Base-by-base conservation (phyloP, 1,284 basidiomycete genomes). In the Anthracocystis setariae region DNA sequence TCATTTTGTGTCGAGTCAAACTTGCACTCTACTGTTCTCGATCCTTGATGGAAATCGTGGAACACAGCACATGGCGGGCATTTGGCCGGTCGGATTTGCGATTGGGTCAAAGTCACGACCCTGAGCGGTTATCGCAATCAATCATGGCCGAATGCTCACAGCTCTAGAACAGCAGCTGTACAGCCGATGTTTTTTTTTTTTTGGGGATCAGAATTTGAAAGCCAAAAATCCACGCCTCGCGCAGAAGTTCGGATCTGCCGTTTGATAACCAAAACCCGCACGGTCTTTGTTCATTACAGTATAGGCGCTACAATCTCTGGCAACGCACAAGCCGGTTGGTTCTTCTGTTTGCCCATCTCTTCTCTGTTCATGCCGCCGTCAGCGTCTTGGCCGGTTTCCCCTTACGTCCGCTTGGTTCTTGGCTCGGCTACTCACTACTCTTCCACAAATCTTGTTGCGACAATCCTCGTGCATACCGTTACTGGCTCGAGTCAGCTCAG, bases 211-310 rank as follows among this genome's bases (percentile, higher is more conserved):
- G 15, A 37, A 37, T n/a, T 15, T 29, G 29, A n/a, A 37, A 37
- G 35, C 35, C 5, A n/a, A 37, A n/a, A 37, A n/a, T 37, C 13
- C 35, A 37, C 13, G 35, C 35, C 8, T 37, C n/a, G 17, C 7
- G 35, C 35, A 37, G 8, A 13, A 8, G 8, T 37, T 37, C 35
- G 35, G 35, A 37, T 37, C 35, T 37, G 35, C 5, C 17, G 8
- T 38, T 49, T 64, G 63, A 66, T 66, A 48, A 47, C n/a, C 63
- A 66, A 66, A 66, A 23, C 47, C 63, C 63, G 63, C 39, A 29
- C 57, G 63, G 63, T 59, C 35, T 37, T 37, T 37, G 35, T 37
- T 37, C 35, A 37, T 29, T 12, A n/a, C n/a, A n/a, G n/a, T n/a
- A n/a, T n/a, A n/a, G 29, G 29, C 29, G 29, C 29, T 29, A 29